Percentiles rank a stretch among this genome's conserved stretches.
phyloP scores from a whole-genome alignment of 2,329 filamentous ascomycete species.

The Ophiostoma australiae region DNA sequence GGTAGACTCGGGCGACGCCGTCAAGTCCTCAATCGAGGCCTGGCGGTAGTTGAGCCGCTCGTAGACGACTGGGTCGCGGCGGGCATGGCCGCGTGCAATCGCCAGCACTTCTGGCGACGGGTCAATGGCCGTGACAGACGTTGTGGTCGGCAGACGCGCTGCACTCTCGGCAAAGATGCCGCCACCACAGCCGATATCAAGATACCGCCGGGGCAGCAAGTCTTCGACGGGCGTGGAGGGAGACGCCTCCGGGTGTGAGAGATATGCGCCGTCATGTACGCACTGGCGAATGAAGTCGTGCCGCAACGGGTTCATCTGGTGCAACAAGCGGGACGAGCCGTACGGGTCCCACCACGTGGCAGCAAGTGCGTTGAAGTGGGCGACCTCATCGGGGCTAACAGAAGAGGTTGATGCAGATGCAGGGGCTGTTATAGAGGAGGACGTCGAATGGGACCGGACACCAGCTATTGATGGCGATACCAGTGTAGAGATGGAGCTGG shows the following conservation, averaged over 20 bases:
- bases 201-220: conserved; percentile 54
- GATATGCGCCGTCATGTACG: conserved; percentile 40
- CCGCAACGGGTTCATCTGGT: conserved; percentile 96
- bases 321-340: conserved; percentile 83
- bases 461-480: conserved; percentile 3
- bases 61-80: conserved; percentile 60
- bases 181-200: conserved; percentile 92
- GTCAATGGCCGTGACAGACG: conserved; percentile 69
- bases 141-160: conserved; percentile 60
- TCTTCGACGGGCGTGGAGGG: conserved; percentile 11
- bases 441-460: conserved; percentile 16
- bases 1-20: background rate
- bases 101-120: conserved; percentile 67
- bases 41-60: conserved; percentile 67
- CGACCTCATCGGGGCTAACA: conserved; percentile 83
- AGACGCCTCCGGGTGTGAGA: conserved; percentile 16
- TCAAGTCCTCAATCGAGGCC: conserved; percentile 67
- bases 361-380: conserved; percentile 90
- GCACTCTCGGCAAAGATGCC: conserved; percentile 93
- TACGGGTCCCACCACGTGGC: conserved; percentile 97
- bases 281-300: conserved; percentile 85
- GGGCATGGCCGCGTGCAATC: conserved; percentile 71
- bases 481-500: background rate
- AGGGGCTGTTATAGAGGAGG: conserved; percentile 29
- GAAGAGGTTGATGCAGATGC: conserved; percentile 47